phyloP scores from a whole-genome alignment of 78 protist genomes.

The Acrasis kona region DNA sequence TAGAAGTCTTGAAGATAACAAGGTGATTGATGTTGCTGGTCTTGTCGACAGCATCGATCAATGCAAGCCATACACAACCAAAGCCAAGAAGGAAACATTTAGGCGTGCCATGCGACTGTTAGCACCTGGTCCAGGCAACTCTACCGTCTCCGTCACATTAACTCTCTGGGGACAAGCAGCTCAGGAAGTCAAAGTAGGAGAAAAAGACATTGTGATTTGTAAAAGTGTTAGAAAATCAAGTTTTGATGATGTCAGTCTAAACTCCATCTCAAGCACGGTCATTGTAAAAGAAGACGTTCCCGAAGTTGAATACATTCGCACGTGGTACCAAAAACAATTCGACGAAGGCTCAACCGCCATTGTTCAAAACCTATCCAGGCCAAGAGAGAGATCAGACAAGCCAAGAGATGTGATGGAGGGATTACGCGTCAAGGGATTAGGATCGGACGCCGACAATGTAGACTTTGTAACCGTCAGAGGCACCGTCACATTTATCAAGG shows the following conservation, averaged over 20 bases:
- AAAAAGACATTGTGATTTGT: neutral
- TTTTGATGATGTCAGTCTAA: slow-evolving; percentile 7
- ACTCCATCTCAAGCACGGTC: neutral
- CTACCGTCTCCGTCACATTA: slow-evolving; percentile 10
- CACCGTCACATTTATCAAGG: slow-evolving; percentile 10
- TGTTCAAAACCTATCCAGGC: neutral
- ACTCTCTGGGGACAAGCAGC: slow-evolving; percentile 44
- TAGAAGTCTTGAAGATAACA: neutral
- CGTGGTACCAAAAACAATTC: slow-evolving; percentile 14
- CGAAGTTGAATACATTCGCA: slow-evolving; percentile 7
- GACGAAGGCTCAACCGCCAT: neutral
- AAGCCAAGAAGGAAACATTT: neutral
- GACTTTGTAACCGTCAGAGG: slow-evolving; percentile 7
- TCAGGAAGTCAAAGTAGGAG: neutral
- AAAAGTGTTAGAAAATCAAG: neutral
- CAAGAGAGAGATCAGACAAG: neutral
- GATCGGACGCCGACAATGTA: neutral
- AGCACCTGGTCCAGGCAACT: slow-evolving; percentile 11
- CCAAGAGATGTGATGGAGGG: neutral
- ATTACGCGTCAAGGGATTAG: neutral
- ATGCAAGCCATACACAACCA: neutral
- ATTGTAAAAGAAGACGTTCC: neutral
- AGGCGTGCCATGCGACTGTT: slow-evolving; percentile 13
- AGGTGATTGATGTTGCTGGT: slow-evolving; percentile 31
- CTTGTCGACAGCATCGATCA: slow-evolving; percentile 12